Base-by-base conservation (phyloP, 495 filamentous ascomycete species). In the Cladorrhinum samala region DNA sequence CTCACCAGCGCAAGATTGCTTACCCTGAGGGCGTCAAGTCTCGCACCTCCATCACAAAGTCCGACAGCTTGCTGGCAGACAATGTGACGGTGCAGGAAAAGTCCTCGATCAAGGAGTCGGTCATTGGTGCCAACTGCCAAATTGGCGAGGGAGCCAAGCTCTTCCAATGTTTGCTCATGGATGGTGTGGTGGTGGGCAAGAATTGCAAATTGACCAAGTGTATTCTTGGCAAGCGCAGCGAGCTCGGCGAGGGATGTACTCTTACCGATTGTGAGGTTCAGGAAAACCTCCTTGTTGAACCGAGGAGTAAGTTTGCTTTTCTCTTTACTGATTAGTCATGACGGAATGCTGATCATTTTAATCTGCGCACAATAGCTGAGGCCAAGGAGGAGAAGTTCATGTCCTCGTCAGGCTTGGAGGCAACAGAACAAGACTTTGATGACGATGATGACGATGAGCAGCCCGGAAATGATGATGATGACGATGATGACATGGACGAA, bases 181-280 rank as follows among this genome's bases (percentile, higher is more conserved):
- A 96, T 50, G 88, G 89, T 8, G 90, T 85, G 3, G 82, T 86
- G 3, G 81, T 98, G 3, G 90, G 83, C 6, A 83, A 85, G 59
- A 81, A 85, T 18, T 86, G 81, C 56, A 83, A 84, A 62, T 68
- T 97, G 43, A 90, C 84, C 7, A 88, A 87, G 2, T 95, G 89
- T 59, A 82, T 96, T 20, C 63, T 97, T 9, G 93, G 94, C 0
- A 79, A 83, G 46, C 71, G 87, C 44, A 82, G 79, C 45, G 83
- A 82, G 61, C 78, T 97, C 43, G 90, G 91, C 1, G 83, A 86
- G 20, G 85, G 86, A 42, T 86, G 80, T 43, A 75, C 77, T 16
- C 70, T 98, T 50, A 88, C 82, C 50, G 89, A 96, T 53, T 95
- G 90, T 59, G 91, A 96, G 68, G 83, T 96, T 2, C 88, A 95